phyloP scores from a whole-genome alignment of 2,329 filamentous ascomycete species.

The Rugonectria rugulosa region DNA sequence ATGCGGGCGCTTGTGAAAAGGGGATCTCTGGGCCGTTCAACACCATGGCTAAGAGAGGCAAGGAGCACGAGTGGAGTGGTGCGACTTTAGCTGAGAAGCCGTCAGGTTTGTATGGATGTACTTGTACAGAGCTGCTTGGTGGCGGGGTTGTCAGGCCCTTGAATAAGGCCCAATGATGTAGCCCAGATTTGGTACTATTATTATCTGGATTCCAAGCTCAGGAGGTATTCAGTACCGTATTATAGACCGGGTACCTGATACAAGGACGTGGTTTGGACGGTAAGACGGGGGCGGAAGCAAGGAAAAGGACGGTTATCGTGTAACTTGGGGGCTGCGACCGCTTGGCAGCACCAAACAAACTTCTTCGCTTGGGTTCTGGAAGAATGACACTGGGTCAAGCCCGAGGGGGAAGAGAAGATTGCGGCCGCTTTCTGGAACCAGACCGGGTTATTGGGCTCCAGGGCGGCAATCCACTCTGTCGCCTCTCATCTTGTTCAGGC shows the following conservation, averaged over 20 bases:
- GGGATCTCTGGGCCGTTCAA: slow-evolving; percentile 9
- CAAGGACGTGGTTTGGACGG: background rate
- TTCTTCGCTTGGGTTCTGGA: background rate
- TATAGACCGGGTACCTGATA: background rate
- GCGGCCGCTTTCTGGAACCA: slow-evolving; percentile 7
- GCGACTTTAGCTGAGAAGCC: slow-evolving; percentile 26
- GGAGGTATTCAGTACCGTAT: too few relatives aligned
- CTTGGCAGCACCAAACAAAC: background rate
- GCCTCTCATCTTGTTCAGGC: slow-evolving; percentile 2
- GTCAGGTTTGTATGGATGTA: slow-evolving; percentile 20
- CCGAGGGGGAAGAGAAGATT: slow-evolving; percentile 4
- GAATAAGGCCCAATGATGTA: background rate
- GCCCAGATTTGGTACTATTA: slow-evolving; percentile 8
- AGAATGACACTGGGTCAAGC: background rate
- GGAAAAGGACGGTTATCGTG: background rate
- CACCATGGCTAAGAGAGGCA: slow-evolving; percentile 26
- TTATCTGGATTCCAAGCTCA: background rate
- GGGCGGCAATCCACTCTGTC: slow-evolving; percentile 3
- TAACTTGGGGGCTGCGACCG: background rate
- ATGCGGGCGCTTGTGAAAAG: slow-evolving; percentile 25
- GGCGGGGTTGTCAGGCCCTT: slow-evolving; percentile 20
- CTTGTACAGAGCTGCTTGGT: too few relatives aligned
- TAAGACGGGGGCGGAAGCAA: background rate
- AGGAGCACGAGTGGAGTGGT: slow-evolving; percentile 26
- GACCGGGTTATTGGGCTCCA: slow-evolving; percentile 2